Conservation (phyloP, 139 green algal species). For the Chlamydomonas urium region DNA sequence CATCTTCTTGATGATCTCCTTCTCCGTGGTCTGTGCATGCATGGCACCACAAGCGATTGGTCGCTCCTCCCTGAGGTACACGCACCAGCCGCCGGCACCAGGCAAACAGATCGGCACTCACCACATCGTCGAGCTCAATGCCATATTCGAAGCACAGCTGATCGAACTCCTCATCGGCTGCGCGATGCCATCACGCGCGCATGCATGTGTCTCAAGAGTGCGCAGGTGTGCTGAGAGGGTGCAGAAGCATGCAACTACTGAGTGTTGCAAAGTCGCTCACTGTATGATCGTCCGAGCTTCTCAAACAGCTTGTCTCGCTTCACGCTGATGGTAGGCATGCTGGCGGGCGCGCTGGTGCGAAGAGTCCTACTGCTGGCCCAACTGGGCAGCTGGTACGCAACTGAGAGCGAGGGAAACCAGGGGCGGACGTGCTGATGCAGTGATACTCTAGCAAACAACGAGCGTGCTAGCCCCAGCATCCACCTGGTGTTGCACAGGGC, state of each 20-base stretch:
- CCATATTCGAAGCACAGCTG: conserved; percentile 98
- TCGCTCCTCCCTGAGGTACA: not conserved
- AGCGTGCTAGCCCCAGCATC: too few relatives aligned
- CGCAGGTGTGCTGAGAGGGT: not conserved
- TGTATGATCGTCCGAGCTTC: conserved; percentile 82
- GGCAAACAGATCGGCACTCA: conserved; percentile 40
- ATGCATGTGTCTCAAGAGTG: not conserved
- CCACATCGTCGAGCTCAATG: conserved; percentile 98
- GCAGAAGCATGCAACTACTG: not conserved
- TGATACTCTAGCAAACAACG: too few relatives aligned
- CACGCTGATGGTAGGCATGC: conserved; percentile 89
- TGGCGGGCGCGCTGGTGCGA: conserved; percentile 8
- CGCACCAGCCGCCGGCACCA: not conserved
- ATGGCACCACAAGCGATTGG: not conserved
- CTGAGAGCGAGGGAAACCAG: too few relatives aligned
- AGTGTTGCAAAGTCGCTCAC: conserved; percentile 84
- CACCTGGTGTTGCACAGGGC: too few relatives aligned
- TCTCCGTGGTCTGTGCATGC: conserved; percentile 74
- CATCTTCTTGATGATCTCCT: conserved; percentile 91
- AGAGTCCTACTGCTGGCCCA: not conserved
- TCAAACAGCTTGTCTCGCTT: conserved; percentile 86
- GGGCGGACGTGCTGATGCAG: too few relatives aligned
- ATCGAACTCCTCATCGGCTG: conserved; percentile 95
- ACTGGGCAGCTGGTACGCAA: too few relatives aligned
- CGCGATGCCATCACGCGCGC: too few relatives aligned